Evolutionary conservation across 441 rosid genomes (phyloP).

Genomic region (Raphanus hybrid): DNA sequence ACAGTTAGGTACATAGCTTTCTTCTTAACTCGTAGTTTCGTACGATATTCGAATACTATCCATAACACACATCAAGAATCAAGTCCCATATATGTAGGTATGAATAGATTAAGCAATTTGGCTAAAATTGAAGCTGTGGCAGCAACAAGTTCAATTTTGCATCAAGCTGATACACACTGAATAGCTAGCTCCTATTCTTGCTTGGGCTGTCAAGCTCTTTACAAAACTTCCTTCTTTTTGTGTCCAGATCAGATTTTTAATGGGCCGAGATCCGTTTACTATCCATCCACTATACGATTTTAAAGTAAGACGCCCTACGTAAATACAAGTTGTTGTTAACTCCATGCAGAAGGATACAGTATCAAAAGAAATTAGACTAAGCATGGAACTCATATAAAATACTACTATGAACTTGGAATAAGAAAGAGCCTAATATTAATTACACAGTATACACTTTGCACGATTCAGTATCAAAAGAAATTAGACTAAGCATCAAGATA

Average conservation of each 20-base stretch:
- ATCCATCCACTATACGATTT: not conserved
- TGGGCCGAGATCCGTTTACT: not conserved
- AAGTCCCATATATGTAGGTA: not conserved
- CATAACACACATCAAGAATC: not conserved
- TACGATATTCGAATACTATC: slow-evolving; percentile 4
- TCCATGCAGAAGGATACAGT: slow-evolving; percentile 6
- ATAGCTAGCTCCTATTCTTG: not conserved
- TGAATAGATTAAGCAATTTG: not conserved
- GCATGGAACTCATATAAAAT: too few species aligned
- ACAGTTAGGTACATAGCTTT: slow-evolving; percentile 50
- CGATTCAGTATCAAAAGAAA: slow-evolving; percentile 10
- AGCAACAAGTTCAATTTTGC: not conserved
- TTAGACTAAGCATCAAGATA: slow-evolving; percentile 7
- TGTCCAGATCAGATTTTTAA: not conserved
- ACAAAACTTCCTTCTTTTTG: not conserved
- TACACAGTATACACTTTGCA: not conserved
- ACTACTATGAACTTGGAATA: too few species aligned
- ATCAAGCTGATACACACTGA: not conserved
- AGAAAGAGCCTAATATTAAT: too few species aligned
- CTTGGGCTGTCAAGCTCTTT: not conserved
- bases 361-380: too few species aligned
- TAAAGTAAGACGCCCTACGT: not conserved
- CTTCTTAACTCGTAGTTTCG: slow-evolving; percentile 42
- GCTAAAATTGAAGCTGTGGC: not conserved
- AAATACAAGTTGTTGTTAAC: not conserved